Evolutionary conservation across 2,329 filamentous ascomycete species (phyloP), one percentile per base, ranked within the genome.

Genomic region (Pochonia chlamydosporia): DNA sequence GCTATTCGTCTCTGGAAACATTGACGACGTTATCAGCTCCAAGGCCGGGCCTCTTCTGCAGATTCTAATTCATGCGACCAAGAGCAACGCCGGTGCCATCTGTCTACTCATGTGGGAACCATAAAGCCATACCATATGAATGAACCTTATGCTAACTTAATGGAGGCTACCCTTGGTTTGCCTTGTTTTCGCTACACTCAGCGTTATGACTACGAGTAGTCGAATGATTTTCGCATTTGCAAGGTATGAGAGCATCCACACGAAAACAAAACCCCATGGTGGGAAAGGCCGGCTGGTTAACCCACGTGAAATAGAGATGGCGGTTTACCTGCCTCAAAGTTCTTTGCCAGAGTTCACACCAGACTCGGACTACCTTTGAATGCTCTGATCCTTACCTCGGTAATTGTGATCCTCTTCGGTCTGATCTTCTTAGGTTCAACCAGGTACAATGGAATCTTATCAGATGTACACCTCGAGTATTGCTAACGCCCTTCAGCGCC

Each of bases 191-290:
- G 81, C 82, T 2, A 76, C 76, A 3, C 81, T 74, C 3, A 74
- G 73, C 3, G 78, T 85, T 55, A 80, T 85, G 79, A 84, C 82
- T 1, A 85, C 82, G 0, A 79, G 74, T 28, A 78, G 73, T 28
- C 74, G 82, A 7, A 85, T 85, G 76, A 79, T 79, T 8, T 86
- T 82, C 56, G 83, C 84, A 0, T 86, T 87, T 52, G 81, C 62
- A 5, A 53, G 64, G 54, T 54, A 48, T 5, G 31, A 18, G n/a
- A n/a, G 31, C 5, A 3, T 18, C 13, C 24, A 14, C 18, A 10
- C 18, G n/a, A n/a, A 28, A 10, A 5, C 21, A 10, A 16, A 8
- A 23, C 10, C 3, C 10, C 20, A 10, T 18, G 4, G 16, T 9
- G 16, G 7, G 2, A 20, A 7, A 10, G 20, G 5, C 6, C 9